These are phyloP conservation scores for Microascus cirrosus DNA, from an alignment of 2,329 filamentous ascomycete genomes.

Conservation along the genomic window DNA sequence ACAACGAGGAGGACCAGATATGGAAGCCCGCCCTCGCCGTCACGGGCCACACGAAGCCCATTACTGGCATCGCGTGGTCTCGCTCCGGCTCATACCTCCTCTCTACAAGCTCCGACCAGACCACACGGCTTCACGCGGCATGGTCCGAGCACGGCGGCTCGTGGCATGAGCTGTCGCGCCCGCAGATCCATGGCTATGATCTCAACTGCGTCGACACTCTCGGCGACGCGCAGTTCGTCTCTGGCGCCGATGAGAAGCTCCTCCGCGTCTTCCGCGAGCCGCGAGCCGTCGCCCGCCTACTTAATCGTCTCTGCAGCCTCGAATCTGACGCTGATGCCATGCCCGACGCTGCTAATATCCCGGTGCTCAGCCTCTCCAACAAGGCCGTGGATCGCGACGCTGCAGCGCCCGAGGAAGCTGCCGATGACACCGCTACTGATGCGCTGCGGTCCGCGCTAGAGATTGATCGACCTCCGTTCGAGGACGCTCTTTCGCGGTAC, in stretches of 20 bases:
- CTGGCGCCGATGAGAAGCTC: constrained; percentile 95
- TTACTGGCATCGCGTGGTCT: constrained; percentile 78
- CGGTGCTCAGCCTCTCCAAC: constrained; percentile 89
- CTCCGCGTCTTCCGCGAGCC: constrained; percentile 90
- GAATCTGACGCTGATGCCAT: constrained; percentile 43
- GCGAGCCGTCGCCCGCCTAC: constrained; percentile 65
- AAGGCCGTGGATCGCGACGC: constrained; percentile 58
- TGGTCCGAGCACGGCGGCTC: constrained; percentile 53
- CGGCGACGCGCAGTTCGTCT: constrained; percentile 67
- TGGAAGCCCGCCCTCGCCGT: constrained; percentile 73
- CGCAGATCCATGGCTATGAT: constrained; percentile 97
- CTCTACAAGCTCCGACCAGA: constrained; percentile 86
- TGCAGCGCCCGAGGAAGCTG: constrained; percentile 36
- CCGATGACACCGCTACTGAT: constrained; percentile 39
- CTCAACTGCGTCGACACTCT: constrained; percentile 85
- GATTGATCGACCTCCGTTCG: constrained; percentile 65
- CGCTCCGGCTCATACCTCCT: constrained; percentile 72
- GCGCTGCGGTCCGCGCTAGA: constrained; percentile 52
- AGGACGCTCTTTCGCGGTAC: constrained; percentile 80
- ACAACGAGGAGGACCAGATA: constrained; percentile 44
- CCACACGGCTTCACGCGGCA: constrained; percentile 72
- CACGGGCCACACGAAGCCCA: constrained; percentile 72
- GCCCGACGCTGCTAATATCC: constrained; percentile 87
- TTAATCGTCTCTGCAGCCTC: constrained; percentile 40
- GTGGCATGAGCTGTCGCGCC: constrained; percentile 93